phyloP scores from a whole-genome alignment of 2,329 filamentous ascomycete species.

The Ophiocordyceps australis region DNA sequence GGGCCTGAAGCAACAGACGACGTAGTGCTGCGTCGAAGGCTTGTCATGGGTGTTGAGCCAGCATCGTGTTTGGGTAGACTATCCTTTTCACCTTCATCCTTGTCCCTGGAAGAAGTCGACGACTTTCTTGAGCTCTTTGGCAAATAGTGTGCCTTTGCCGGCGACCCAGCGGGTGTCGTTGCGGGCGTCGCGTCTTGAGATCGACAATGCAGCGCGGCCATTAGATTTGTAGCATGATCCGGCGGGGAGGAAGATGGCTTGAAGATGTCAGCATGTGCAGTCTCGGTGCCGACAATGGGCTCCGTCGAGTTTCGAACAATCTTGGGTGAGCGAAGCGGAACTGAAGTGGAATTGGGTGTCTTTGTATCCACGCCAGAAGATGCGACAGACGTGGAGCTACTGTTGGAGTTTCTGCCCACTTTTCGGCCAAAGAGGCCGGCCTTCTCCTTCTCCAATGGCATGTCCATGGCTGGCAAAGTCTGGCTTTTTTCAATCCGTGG shows the following conservation, averaged over 20 bases:
- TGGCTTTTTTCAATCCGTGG: conserved; percentile 37
- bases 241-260: conserved; percentile 36
- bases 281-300: conserved; percentile 49
- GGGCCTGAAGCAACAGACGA: conserved; percentile 16
- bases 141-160: conserved; percentile 15
- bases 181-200: conserved; percentile 36
- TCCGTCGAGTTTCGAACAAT: conserved; percentile 30
- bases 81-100: conserved; percentile 19
- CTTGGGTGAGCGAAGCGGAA: conserved; percentile 15
- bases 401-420: conserved; percentile 16
- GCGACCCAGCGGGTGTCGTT: conserved; percentile 19
- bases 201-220: conserved; percentile 49
- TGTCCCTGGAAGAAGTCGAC: conserved; percentile 28
- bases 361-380: conserved; percentile 31
- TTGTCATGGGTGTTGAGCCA: conserved; percentile 9
- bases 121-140: conserved; percentile 26
- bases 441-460: conserved; percentile 9
- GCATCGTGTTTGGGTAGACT: conserved; percentile 10
- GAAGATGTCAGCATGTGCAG: conserved; percentile 45
- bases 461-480: conserved; percentile 25
- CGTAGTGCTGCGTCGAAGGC: conserved; percentile 16
- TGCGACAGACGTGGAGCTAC: conserved; percentile 16
- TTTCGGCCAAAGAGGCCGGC: conserved; percentile 33
- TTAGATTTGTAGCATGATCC: conserved; percentile 42
- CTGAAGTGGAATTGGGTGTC: conserved; percentile 14